These are phyloP conservation scores for Candida nitratophila DNA, from an alignment of 805 yeast species.

Conservation along the genomic window DNA sequence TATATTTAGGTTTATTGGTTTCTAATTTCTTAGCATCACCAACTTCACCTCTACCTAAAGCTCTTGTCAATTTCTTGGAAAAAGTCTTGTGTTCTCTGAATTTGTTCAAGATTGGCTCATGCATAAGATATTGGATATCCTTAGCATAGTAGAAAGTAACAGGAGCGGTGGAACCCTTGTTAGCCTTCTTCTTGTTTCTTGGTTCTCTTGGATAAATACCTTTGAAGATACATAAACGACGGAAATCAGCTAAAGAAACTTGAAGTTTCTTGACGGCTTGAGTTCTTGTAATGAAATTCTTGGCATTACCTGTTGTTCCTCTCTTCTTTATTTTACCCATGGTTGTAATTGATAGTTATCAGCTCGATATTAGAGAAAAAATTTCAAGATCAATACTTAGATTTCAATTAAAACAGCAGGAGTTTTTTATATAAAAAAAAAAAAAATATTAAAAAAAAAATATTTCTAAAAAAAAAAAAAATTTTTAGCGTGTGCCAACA, in stretches of 20 bases:
- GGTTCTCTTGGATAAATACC: constrained; percentile 98
- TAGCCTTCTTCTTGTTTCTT: constrained; percentile 90
- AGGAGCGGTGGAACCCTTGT: constrained; percentile 96
- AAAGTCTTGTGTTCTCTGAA: constrained; percentile 95
- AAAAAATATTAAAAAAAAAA: constrained; percentile 6
- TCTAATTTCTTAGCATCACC: constrained; percentile 84
- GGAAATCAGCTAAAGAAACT: constrained; percentile 91
- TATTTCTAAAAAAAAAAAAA: constrained; percentile 8
- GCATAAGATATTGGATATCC: constrained; percentile 91
- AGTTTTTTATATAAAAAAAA: constrained; percentile 1
- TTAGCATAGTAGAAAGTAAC: constrained; percentile 89
- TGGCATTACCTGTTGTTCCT: constrained; percentile 83
- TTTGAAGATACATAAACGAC: constrained; percentile 94
- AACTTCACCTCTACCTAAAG: constrained; percentile 88
- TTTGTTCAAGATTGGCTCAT: constrained; percentile 86
- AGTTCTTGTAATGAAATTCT: constrained; percentile 86
- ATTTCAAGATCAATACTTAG: too few species aligned
- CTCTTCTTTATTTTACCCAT: constrained; percentile 74
- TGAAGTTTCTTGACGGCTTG: constrained; percentile 91
- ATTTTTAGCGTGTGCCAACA: constrained; percentile 2
- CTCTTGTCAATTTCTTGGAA: constrained; percentile 82
- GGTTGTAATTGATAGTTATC: too few species aligned
- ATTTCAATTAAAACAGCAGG: too few species aligned
- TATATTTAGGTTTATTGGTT: constrained; percentile 72
- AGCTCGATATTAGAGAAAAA: too few species aligned